Percentiles rank a stretch among this genome's conserved stretches.
Evolutionary conservation across 805 yeast species (phyloP).

Genomic region (Lipomyces lipofer): DNA sequence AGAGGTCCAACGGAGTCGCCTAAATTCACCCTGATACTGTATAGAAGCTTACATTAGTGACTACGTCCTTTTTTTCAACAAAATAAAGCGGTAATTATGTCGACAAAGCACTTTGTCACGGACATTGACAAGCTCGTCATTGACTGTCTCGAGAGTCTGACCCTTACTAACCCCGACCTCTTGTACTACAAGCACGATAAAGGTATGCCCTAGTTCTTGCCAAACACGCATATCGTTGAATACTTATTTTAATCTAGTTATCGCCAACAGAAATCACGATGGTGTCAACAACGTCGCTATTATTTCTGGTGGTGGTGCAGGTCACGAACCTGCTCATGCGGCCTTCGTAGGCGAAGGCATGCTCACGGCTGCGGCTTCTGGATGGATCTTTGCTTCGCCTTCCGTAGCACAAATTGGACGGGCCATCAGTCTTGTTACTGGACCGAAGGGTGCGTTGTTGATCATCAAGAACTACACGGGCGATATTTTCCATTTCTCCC

Average conservation of each 20-base stretch:
- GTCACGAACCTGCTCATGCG: slow-evolving; percentile 93
- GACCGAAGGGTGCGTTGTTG: slow-evolving; percentile 61
- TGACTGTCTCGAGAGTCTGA: slow-evolving; percentile 54
- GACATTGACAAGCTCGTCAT: slow-evolving; percentile 38
- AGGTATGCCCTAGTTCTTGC: slow-evolving; percentile 45
- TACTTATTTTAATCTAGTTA: slow-evolving; percentile 9
- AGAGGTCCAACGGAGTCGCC: too few species aligned
- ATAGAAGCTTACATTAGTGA: too few species aligned
- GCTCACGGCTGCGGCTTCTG: slow-evolving; percentile 85
- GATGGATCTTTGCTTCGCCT: slow-evolving; percentile 92
- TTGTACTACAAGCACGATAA: slow-evolving; percentile 56
- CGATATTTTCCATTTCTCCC: slow-evolving; percentile 87
- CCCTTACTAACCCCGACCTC: slow-evolving; percentile 55
- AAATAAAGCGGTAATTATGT: too few species aligned
- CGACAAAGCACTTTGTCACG: slow-evolving; percentile 39
- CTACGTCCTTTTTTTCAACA: too few species aligned
- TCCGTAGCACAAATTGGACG: slow-evolving; percentile 83
- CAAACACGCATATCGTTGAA: not conserved
- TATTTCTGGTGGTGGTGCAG: slow-evolving; percentile 91
- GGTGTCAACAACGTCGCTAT: slow-evolving; percentile 51
- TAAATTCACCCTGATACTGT: too few species aligned
- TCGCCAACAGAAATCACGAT: slow-evolving; percentile 35
- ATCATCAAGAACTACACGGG: slow-evolving; percentile 94
- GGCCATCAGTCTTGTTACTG: slow-evolving; percentile 47
- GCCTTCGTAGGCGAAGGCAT: slow-evolving; percentile 87